Percentiles rank a stretch among this genome's conserved stretches.
These are phyloP conservation scores for Capronia epimyces DNA, from an alignment of 2,329 filamentous ascomycete genomes.

Conservation along the genomic window DNA sequence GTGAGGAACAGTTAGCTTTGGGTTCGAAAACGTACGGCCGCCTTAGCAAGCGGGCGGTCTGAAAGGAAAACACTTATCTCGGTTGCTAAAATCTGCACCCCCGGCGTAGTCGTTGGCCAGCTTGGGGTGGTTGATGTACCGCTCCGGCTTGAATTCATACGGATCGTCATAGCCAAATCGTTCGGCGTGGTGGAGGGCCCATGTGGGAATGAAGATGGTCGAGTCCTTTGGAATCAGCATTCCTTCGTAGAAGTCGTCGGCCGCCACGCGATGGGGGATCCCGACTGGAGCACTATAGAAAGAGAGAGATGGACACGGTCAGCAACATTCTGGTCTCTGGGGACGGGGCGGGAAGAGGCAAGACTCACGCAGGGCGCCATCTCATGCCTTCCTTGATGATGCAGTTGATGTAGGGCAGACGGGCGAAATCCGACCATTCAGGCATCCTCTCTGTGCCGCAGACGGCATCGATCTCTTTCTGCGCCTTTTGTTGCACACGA, in stretches of 20 bases:
- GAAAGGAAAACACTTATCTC: constrained; percentile 24
- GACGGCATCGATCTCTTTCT: constrained; percentile 34
- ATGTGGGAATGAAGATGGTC: constrained; percentile 45
- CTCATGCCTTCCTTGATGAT: constrained; percentile 36
- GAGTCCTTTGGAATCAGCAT: constrained; percentile 45
- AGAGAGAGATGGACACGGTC: too few species aligned
- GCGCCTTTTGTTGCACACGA: constrained; percentile 27
- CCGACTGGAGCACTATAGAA: too few species aligned
- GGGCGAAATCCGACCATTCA: too few species aligned
- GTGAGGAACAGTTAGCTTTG: too few species aligned
- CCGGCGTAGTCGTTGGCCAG: constrained; percentile 34
- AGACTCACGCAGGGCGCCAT: constrained; percentile 32
- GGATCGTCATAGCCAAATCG: constrained; percentile 27
- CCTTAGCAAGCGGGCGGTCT: too few species aligned
- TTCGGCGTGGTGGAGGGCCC: constrained; percentile 39
- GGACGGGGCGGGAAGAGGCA: too few species aligned
- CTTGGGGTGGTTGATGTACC: constrained; percentile 30
- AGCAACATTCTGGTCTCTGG: too few species aligned
- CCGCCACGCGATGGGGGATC: too few species aligned
- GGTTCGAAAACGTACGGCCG: too few species aligned
- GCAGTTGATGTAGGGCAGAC: constrained; percentile 33
- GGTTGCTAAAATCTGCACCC: constrained; percentile 25
- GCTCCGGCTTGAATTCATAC: constrained; percentile 31
- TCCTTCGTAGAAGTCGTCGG: constrained; percentile 38
- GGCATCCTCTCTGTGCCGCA: too few species aligned